Evolutionary conservation across 148 eudicot genomes (phyloP).

Genomic region (Heliamphora exappendiculata): DNA sequence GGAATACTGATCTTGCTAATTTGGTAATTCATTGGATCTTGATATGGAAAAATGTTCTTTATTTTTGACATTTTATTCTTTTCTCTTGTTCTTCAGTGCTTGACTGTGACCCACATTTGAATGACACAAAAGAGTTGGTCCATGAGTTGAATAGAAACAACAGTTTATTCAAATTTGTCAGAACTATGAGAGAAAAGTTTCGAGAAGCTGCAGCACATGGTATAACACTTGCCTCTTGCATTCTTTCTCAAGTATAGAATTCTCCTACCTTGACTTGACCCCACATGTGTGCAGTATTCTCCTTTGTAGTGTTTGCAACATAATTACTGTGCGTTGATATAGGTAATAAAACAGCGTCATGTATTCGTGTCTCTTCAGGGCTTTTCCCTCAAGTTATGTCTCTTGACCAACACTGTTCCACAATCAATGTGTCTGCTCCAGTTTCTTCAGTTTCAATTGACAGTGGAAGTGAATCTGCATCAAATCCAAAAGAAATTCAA

Average conservation of each 20-base stretch:
- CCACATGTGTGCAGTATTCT: background rate
- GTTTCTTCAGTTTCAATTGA: constrained; percentile 51
- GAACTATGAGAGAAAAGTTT: constrained; percentile 78
- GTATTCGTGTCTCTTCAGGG: constrained; percentile 28
- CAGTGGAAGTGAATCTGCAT: constrained; percentile 43
- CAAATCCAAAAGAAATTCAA: constrained; percentile 19
- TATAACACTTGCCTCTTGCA: constrained; percentile 20
- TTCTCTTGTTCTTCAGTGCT: constrained; percentile 47
- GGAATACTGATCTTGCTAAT: constrained; percentile 19
- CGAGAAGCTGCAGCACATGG: constrained; percentile 60
- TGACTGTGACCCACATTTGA: constrained; percentile 50
- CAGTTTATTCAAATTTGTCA: constrained; percentile 49
- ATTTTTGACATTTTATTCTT: background rate
- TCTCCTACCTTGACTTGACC: constrained; percentile 4
- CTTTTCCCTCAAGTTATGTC: constrained; percentile 24
- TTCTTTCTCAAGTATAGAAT: constrained; percentile 2
- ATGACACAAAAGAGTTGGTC: constrained; percentile 13
- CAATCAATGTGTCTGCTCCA: constrained; percentile 65
- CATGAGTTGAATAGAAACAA: constrained; percentile 24
- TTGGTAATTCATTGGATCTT: background rate
- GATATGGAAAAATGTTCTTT: background rate
- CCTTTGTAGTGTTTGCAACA: background rate
- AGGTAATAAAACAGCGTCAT: background rate
- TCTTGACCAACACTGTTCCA: constrained; percentile 40
- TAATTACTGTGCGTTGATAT: background rate